A percentile compares a stretch with the other conserved stretches of the same genome.
Evolutionary conservation across 1,284 basidiomycete genomes (phyloP).

Genomic region (Limonomyces culmigenus): DNA sequence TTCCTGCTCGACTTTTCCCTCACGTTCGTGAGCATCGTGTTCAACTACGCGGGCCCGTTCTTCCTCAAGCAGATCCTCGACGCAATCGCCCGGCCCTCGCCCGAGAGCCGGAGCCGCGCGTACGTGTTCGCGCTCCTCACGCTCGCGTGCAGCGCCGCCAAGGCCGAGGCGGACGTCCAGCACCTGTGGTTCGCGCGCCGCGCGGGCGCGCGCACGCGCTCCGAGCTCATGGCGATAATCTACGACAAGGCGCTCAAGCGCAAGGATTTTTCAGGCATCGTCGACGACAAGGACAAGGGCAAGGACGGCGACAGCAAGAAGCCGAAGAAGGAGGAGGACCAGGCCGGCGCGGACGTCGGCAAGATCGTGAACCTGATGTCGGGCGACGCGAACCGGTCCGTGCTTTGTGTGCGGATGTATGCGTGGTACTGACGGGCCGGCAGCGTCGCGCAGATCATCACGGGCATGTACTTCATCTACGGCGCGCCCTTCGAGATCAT

Average conservation of each 20-base stretch:
- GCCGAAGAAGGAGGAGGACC: constrained; percentile 16
- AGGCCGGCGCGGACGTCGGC: constrained; percentile 38
- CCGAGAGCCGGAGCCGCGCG: not conserved
- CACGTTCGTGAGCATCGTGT: constrained; percentile 42
- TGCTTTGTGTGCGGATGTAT: constrained; percentile 54
- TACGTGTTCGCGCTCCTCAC: not conserved
- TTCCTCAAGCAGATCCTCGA: constrained; percentile 49
- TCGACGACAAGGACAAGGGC: constrained; percentile 17
- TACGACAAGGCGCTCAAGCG: constrained; percentile 55
- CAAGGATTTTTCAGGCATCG: constrained; percentile 39
- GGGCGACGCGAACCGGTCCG: constrained; percentile 2
- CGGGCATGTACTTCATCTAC: constrained; percentile 54
- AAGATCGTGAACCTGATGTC: constrained; percentile 54
- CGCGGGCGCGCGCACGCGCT: not conserved
- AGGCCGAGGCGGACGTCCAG: not conserved
- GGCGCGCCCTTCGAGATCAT: constrained; percentile 56
- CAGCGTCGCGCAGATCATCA: constrained; percentile 55
- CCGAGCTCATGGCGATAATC: constrained; percentile 17
- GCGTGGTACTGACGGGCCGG: no score
- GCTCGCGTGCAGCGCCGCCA: not conserved
- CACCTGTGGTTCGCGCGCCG: not conserved
- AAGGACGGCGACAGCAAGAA: constrained; percentile 11
- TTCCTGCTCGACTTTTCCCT: constrained; percentile 59
- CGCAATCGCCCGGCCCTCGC: constrained; percentile 5
- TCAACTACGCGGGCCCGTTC: constrained; percentile 56